Evolutionary conservation across 2,329 filamentous ascomycete genomes (phyloP).

Genomic region (Phialocephala sp.): DNA sequence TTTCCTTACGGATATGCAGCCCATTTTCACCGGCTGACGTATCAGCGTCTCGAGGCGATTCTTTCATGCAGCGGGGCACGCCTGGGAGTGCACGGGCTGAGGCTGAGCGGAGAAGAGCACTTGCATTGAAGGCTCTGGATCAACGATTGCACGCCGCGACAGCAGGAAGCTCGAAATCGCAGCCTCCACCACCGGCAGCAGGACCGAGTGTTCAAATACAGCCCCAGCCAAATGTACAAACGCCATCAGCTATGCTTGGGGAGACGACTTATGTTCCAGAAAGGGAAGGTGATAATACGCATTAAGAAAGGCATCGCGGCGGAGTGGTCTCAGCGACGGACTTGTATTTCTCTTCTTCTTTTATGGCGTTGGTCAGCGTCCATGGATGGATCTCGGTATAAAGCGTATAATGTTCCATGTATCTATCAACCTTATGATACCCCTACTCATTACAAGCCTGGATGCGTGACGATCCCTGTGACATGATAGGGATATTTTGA

Average conservation of each 20-base stretch:
- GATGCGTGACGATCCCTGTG: conserved; percentile 1
- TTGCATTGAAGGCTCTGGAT: conserved; percentile 90
- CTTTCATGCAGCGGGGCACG: conserved; percentile 58
- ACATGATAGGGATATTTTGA: conserved; percentile 5
- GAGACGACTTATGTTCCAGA: conserved; percentile 75
- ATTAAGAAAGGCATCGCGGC: neutral
- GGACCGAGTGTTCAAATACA: conserved; percentile 64
- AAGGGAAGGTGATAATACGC: conserved; percentile 48
- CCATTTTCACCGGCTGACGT: conserved; percentile 86
- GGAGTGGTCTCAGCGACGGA: neutral
- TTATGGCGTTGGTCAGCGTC: conserved; percentile 17
- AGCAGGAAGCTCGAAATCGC: conserved; percentile 49
- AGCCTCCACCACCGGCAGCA: conserved; percentile 47
- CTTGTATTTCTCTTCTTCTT: neutral
- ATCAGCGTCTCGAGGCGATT: conserved; percentile 73
- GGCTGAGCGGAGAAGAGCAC: conserved; percentile 84
- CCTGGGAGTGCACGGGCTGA: conserved; percentile 81
- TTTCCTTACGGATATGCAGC: conserved; percentile 77
- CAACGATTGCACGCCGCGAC: conserved; percentile 89
- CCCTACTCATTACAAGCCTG: neutral
- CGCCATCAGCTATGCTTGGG: conserved; percentile 63
- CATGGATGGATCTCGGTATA: conserved; percentile 16
- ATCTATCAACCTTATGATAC: conserved; percentile 12
- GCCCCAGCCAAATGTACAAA: conserved; percentile 60
- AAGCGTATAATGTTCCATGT: conserved; percentile 23